Percentiles rank a stretch among this genome's conserved stretches.
Evolutionary conservation across 768 basidiomycete species (phyloP).

Genomic region (Filobasidium floriforme): DNA sequence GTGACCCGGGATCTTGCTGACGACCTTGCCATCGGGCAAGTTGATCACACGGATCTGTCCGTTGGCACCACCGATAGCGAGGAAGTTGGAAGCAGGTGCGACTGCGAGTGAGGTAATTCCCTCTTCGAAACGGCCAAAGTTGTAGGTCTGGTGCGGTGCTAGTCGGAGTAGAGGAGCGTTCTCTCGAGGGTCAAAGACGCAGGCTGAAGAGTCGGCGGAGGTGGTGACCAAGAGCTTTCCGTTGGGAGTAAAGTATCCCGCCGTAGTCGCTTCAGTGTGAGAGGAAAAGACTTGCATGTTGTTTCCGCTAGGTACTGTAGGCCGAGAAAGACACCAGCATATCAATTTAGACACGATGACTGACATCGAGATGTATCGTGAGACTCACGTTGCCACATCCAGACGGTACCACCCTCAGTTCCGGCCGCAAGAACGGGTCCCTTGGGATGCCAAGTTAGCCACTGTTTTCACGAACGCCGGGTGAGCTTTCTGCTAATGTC

Average conservation of each 20-base stretch:
- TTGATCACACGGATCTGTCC: constrained; percentile 84
- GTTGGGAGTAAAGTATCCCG: constrained; percentile 86
- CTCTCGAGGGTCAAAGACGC: constrained; percentile 86
- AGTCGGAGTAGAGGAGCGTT: constrained; percentile 72
- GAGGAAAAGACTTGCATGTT: constrained; percentile 95
- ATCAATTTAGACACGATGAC: no score
- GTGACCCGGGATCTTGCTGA: constrained; percentile 72
- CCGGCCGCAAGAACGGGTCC: constrained; percentile 81
- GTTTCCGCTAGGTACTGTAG: constrained; percentile 82
- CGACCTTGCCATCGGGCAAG: constrained; percentile 74
- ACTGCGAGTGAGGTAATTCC: constrained; percentile 81
- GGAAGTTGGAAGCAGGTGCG: constrained; percentile 79
- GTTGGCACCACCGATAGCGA: constrained; percentile 75
- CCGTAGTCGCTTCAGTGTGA: constrained; percentile 73
- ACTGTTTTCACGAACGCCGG: constrained; percentile 50
- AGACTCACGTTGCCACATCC: constrained; percentile 94
- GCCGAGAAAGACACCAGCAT: not conserved
- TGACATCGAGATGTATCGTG: no score
- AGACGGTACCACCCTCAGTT: constrained; percentile 83
- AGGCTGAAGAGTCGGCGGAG: constrained; percentile 68
- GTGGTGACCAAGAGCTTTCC: constrained; percentile 86
- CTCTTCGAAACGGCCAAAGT: constrained; percentile 41
- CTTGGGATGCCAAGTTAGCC: constrained; percentile 92
- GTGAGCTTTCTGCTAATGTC: not conserved
- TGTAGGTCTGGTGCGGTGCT: constrained; percentile 42